phyloP scores from a whole-genome alignment of 2,329 filamentous ascomycete genomes.

The Claviceps sp. region DNA sequence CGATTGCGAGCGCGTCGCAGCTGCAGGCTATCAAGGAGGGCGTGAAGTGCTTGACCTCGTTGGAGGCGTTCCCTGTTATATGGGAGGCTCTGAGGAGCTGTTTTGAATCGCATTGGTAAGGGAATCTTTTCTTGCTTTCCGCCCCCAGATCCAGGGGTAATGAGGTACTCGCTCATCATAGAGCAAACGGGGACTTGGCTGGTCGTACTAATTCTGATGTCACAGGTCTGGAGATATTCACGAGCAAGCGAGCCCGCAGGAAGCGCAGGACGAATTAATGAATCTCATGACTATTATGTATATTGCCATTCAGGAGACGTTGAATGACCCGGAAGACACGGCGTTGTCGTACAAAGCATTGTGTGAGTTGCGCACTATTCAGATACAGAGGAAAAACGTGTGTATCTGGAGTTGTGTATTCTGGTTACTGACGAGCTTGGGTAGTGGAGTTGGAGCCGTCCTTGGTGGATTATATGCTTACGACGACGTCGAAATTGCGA shows the following conservation, averaged over 20 bases:
- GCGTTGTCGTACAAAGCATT: slow-evolving; percentile 34
- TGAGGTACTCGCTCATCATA: no score
- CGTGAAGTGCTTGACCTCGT: slow-evolving; percentile 35
- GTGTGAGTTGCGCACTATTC: slow-evolving; percentile 23
- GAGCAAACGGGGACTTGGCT: no score
- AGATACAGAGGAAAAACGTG: neutral
- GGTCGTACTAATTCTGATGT: neutral
- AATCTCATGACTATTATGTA: slow-evolving; percentile 53
- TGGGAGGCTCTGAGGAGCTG: slow-evolving; percentile 36
- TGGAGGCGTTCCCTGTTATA: slow-evolving; percentile 35
- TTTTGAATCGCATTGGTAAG: slow-evolving; percentile 40
- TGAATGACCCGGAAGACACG: slow-evolving; percentile 39
- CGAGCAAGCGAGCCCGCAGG: slow-evolving; percentile 30
- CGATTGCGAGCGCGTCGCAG: slow-evolving; percentile 41
- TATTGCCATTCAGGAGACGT: slow-evolving; percentile 41
- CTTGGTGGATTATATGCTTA: slow-evolving; percentile 59
- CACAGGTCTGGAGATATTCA: slow-evolving; percentile 33
- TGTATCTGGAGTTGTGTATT: neutral
- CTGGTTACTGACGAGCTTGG: neutral
- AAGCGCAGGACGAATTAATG: slow-evolving; percentile 45
- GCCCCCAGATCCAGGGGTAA: no score
- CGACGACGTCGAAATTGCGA: slow-evolving; percentile 52
- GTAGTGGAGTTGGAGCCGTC: slow-evolving; percentile 49
- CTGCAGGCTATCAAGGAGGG: slow-evolving; percentile 45
- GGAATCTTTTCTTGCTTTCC: neutral